Evolutionary conservation across 192 early-diverging fungal species (phyloP).

Genomic region (Geosiphon pyriformis): DNA sequence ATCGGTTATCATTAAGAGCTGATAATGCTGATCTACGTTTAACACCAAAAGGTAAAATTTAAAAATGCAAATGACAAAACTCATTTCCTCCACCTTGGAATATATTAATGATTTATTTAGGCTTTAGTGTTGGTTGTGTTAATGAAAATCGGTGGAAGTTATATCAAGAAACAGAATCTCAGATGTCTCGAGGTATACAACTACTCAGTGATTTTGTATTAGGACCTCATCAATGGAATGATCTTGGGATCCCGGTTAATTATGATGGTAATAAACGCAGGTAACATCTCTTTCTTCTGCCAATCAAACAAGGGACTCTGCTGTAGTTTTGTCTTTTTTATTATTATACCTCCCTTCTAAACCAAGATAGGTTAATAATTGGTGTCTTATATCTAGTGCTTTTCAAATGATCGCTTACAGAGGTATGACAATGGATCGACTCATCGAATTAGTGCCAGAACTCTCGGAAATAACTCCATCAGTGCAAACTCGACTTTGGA

Average conservation of each 20-base stretch:
- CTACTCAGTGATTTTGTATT: slow-evolving; percentile 42
- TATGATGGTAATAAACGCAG: slow-evolving; percentile 38
- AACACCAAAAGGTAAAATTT: slow-evolving; percentile 54
- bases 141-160: slow-evolving; percentile 42
- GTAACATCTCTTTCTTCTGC: slow-evolving; percentile 18
- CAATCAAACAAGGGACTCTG: background rate
- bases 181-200: slow-evolving; percentile 44
- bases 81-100: too few relatives aligned
- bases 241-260: slow-evolving; percentile 34
- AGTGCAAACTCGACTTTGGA: slow-evolving; percentile 49
- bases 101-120: too few relatives aligned
- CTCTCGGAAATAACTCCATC: slow-evolving; percentile 45
- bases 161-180: slow-evolving; percentile 37
- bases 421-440: slow-evolving; percentile 40
- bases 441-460: slow-evolving; percentile 49
- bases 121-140: slow-evolving; percentile 50
- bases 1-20: slow-evolving; percentile 65
- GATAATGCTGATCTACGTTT: slow-evolving; percentile 77
- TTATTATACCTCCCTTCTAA: too few relatives aligned
- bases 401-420: slow-evolving; percentile 45
- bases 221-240: slow-evolving; percentile 51
- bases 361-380: too few relatives aligned
- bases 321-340: background rate
- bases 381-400: slow-evolving; percentile 39
- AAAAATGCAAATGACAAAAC: too few relatives aligned